Conservation (phyloP, 441 rosid species). For the Bocquillonia castaneifolia region DNA sequence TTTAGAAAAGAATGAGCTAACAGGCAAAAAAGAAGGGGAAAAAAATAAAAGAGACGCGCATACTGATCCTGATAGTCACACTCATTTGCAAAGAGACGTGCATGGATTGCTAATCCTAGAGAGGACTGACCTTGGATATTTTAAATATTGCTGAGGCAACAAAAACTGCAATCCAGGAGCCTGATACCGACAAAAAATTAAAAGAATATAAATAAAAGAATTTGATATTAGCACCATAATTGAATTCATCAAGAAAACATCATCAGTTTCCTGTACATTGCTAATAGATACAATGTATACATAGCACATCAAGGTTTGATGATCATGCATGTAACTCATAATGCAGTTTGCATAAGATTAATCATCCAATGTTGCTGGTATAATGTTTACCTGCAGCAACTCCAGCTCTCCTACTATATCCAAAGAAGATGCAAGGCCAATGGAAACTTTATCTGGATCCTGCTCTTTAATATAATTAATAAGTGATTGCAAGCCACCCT, state of each 20-base stretch:
- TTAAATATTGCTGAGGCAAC: slow-evolving; percentile 73
- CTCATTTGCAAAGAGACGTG: slow-evolving; percentile 3
- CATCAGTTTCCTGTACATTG: neutral
- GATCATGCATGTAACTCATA: neutral
- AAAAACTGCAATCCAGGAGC: slow-evolving; percentile 92
- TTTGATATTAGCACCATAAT: slow-evolving; percentile 21
- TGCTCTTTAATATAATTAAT: slow-evolving; percentile 67
- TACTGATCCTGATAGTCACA: too few species aligned
- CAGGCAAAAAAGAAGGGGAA: neutral
- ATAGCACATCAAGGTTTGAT: slow-evolving; percentile 1
- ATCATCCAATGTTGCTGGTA: slow-evolving; percentile 1
- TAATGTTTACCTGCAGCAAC: slow-evolving; percentile 66
- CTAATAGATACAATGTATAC: neutral
- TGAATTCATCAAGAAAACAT: slow-evolving; percentile 1
- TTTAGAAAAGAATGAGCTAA: neutral
- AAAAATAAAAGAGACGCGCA: neutral
- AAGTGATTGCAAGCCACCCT: slow-evolving; percentile 90
- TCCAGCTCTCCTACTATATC: slow-evolving; percentile 82
- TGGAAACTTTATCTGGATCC: slow-evolving; percentile 89
- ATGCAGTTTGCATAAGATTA: slow-evolving; percentile 11
- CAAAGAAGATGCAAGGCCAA: slow-evolving; percentile 76
- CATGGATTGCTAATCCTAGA: neutral
- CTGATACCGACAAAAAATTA: slow-evolving; percentile 43
- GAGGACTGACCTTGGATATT: slow-evolving; percentile 74
- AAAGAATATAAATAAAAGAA: too few species aligned